Evolutionary conservation across 1,284 basidiomycete genomes (phyloP), one percentile per base, ranked within the genome.

Genomic region (Ustilago lituana): DNA sequence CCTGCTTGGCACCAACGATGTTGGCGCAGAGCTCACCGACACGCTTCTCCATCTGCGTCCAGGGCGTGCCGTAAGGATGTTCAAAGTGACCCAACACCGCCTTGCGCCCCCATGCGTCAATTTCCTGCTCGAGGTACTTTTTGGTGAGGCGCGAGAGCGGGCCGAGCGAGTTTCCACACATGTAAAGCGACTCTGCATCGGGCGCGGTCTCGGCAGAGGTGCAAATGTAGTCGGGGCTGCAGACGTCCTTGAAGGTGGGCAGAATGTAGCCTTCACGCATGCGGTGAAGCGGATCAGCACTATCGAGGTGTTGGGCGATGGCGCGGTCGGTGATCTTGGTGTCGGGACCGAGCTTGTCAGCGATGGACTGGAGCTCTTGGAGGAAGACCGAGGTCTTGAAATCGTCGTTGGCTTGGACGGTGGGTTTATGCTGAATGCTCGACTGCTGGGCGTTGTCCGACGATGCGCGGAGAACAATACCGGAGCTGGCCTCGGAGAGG

Each of bases 91-190:
- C 96, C 40, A 90, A 86, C 31, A 98, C 94, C 14, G 88, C 94
- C 73, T 94, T 66, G 22, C 54, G 47, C 4, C 65, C 88, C 96
- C 95, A 99, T n/a, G 90, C 89, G 47, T 88, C 84, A 41, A 98
- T 83, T 83, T 98, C 96, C 83, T 95, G 88, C 73, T 91, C 84
- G 27, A 98, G 84, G 51, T 93, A 86, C 73, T 86, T 79, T 61
- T 88, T 86, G 20, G 92, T 89, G 35, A 87, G 85, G 80, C 89
- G 92, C 38, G 91, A 87, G 74, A 94, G 85, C 43, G 90, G 86
- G 1, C 95, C 95, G 4, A 98, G 87, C 38, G 94, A 97, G 84
- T 99, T 98, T 40, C 95, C 96, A 83, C 93, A 96, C 47, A 99
- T 88, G 83, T 98, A 99, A 36, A 90, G 88, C 81, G 88, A 59